These are phyloP conservation scores for Basipetospora chlamydospora DNA, from an alignment of 2,329 filamentous ascomycete genomes.

Conservation along the genomic window DNA sequence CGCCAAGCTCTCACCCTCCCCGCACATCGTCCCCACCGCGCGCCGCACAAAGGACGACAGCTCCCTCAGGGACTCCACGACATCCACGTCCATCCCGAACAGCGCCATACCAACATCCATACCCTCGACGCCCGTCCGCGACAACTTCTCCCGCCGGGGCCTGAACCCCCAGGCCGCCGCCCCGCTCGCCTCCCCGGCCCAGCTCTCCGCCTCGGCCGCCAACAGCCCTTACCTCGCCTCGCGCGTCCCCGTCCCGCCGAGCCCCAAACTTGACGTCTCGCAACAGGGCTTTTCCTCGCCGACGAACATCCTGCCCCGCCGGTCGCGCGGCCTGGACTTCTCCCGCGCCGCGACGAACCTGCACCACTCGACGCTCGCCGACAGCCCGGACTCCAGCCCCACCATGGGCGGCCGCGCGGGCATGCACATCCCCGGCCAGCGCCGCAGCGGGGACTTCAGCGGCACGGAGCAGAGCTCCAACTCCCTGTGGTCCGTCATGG, in stretches of 20 bases:
- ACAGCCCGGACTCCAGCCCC: conserved; percentile 84
- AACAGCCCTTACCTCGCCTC: conserved; percentile 13
- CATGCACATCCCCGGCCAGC: conserved; percentile 47
- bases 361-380: conserved; percentile 87
- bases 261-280: conserved; percentile 71
- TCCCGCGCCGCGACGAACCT: conserved; percentile 85
- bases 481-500: conserved; percentile 57
- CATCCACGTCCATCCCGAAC: conserved; percentile 2
- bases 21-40: conserved; percentile 37
- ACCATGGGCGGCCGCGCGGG: conserved; percentile 57
- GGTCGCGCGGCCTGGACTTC: conserved; percentile 84
- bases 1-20: conserved; percentile 44
- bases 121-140: conserved; percentile 56
- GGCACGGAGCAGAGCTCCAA: conserved; percentile 51
- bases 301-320: conserved; percentile 72
- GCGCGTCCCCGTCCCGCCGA: conserved; percentile 57
- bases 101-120: conserved; percentile 6
- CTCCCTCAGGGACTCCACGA: conserved; percentile 27
- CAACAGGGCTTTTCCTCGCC: conserved; percentile 81
- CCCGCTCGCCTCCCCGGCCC: conserved; percentile 22
- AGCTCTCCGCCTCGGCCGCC: conserved; percentile 9
- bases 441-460: conserved; percentile 32
- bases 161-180: conserved; percentile 58
- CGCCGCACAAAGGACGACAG: conserved; percentile 53
- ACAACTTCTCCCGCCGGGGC: conserved; percentile 46